Evolutionary conservation across 2,329 filamentous ascomycete genomes (phyloP).

Genomic region (Colletotrichum cordylinicola): DNA sequence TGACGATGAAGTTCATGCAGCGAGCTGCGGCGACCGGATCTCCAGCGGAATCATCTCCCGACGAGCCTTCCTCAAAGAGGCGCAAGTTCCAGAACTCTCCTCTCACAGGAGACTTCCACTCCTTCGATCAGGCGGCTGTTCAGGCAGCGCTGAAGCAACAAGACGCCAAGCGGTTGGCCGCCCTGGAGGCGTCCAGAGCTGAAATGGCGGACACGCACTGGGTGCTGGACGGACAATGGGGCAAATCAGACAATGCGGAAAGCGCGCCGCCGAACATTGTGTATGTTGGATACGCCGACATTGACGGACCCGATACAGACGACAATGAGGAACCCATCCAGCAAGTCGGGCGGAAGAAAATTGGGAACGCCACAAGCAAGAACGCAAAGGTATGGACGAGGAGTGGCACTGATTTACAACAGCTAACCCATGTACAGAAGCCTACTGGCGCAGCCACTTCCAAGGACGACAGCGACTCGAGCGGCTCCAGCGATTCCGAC

Average conservation of each 20-base stretch:
- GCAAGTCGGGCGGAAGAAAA: conserved; percentile 40
- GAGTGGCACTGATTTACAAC: neutral
- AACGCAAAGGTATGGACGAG: conserved; percentile 31
- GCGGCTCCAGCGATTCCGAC: conserved; percentile 25
- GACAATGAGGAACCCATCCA: conserved; percentile 40
- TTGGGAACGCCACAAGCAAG: conserved; percentile 32
- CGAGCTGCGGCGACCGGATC: conserved; percentile 72
- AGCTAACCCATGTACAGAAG: conserved; percentile 24
- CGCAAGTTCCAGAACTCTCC: conserved; percentile 53
- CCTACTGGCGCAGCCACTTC: conserved; percentile 12
- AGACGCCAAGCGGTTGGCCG: conserved; percentile 67
- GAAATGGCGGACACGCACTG: conserved; percentile 75
- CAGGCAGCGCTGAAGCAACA: conserved; percentile 70
- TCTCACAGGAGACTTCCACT: conserved; percentile 41
- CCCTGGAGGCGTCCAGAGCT: conserved; percentile 66
- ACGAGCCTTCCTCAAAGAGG: conserved; percentile 66
- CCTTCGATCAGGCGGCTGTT: conserved; percentile 64
- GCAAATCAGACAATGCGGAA: conserved; percentile 2
- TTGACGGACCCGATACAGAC: conserved; percentile 41
- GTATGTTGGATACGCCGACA: conserved; percentile 59
- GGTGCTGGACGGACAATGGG: conserved; percentile 64
- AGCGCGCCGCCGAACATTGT: conserved; percentile 59
- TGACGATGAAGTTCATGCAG: conserved; percentile 99
- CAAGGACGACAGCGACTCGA: conserved; percentile 29
- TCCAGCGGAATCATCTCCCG: conserved; percentile 46